These are phyloP conservation scores for Termitomyces sp. DNA, from an alignment of 768 basidiomycete genomes.

Conservation along the genomic window DNA sequence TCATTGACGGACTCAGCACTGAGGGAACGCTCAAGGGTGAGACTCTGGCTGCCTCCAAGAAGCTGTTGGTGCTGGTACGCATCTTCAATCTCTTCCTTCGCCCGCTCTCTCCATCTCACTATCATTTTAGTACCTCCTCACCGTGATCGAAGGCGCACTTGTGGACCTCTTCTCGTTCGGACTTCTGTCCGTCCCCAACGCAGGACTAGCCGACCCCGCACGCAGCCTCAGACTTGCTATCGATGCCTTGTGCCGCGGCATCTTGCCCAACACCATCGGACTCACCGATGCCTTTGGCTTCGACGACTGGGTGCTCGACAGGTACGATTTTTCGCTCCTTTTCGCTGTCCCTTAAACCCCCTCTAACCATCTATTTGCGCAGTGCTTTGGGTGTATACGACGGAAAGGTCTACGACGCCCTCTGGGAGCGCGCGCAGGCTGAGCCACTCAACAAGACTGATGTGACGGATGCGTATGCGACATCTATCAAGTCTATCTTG, in stretches of 20 bases:
- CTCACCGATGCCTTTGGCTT: slow-evolving; percentile 73
- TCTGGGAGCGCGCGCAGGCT: slow-evolving; percentile 52
- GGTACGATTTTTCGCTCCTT: slow-evolving; percentile 25
- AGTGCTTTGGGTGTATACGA: slow-evolving; percentile 61
- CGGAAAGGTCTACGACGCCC: slow-evolving; percentile 63
- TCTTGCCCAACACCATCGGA: slow-evolving; percentile 63
- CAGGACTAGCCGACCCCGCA: slow-evolving; percentile 34
- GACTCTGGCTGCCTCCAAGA: slow-evolving; percentile 19
- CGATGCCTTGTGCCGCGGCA: slow-evolving; percentile 37
- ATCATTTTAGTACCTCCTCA: slow-evolving; percentile 52
- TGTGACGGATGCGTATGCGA: slow-evolving; percentile 52
- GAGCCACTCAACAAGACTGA: slow-evolving; percentile 57
- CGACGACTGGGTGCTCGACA: slow-evolving; percentile 70
- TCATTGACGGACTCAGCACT: slow-evolving; percentile 31
- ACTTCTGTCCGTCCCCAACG: slow-evolving; percentile 25
- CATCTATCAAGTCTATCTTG: slow-evolving; percentile 50
- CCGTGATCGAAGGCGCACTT: slow-evolving; percentile 48
- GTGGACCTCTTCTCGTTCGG: slow-evolving; percentile 57
- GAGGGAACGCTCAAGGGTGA: neutral
- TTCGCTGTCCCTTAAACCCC: slow-evolving; percentile 1
- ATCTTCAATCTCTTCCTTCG: neutral
- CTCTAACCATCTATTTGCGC: neutral
- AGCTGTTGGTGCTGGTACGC: slow-evolving; percentile 43
- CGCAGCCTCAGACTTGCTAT: slow-evolving; percentile 47
- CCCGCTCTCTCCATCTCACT: neutral